Percentiles rank a stretch among this genome's conserved stretches.
Evolutionary conservation across 257 asterid species (phyloP).

Genomic region (Echites panduratus): DNA sequence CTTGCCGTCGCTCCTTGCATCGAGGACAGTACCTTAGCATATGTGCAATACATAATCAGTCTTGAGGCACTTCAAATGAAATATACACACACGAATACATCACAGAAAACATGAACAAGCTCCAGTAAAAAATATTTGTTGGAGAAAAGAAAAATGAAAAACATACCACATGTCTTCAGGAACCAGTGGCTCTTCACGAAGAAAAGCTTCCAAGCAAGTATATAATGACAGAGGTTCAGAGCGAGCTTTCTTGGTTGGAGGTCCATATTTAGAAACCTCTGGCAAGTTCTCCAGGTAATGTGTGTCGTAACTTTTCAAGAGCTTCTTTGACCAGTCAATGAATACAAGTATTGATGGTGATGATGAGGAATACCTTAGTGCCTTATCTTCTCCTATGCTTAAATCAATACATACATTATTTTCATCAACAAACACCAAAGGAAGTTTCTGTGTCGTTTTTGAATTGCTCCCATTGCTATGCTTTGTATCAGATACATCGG

Average conservation of each 20-base stretch:
- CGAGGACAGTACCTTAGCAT: conserved; percentile 85
- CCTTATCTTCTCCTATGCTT: conserved; percentile 81
- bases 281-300: conserved; percentile 75
- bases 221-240: conserved; percentile 90
- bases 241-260: conserved; percentile 84
- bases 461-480: conserved; percentile 45
- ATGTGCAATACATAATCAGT: conserved; percentile 14
- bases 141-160: conserved; percentile 20
- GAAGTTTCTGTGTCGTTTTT: conserved; percentile 62
- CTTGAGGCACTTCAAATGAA: conserved; percentile 1
- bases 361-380: conserved; percentile 76
- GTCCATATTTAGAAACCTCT: conserved; percentile 80
- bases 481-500: conserved; percentile 33
- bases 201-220: conserved; percentile 96
- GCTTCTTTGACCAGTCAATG: conserved; percentile 98
- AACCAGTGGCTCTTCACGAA: conserved; percentile 97
- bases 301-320: conserved; percentile 77
- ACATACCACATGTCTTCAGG: conserved; percentile 99
- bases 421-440: conserved; percentile 91
- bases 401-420: conserved; percentile 90
- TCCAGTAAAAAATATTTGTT: background rate
- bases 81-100: background rate
- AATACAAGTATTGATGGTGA: conserved; percentile 89
- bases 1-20: conserved; percentile 97
- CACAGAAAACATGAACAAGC: conserved; percentile 10